Conservation (phyloP, 345 rosid species). For the Firmiana major region DNA sequence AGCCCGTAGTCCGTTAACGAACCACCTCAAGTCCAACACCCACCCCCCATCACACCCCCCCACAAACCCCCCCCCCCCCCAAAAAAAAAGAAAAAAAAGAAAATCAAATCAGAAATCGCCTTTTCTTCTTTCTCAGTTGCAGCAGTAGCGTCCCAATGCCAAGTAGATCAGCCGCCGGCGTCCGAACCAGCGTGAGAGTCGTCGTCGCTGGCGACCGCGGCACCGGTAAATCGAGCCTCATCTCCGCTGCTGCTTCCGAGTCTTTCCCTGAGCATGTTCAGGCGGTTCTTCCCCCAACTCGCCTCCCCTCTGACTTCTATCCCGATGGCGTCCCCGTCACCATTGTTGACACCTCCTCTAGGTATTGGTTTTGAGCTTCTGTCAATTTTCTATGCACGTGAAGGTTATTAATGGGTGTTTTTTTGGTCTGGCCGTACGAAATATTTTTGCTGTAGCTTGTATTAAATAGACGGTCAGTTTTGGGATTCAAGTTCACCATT, state of each 20-base stretch:
- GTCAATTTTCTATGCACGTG: neutral
- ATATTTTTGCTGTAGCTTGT: neutral
- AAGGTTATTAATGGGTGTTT: neutral
- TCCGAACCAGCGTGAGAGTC: conserved; percentile 53
- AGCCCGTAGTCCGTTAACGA: neutral
- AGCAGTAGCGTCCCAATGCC: conserved; percentile 30
- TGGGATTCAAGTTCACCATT: neutral
- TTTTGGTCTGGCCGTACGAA: neutral
- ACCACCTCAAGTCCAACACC: no score
- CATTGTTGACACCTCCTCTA: conserved; percentile 76
- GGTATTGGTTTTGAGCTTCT: conserved; percentile 26
- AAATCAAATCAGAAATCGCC: neutral
- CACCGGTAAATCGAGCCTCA: conserved; percentile 78
- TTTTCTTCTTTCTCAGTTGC: neutral
- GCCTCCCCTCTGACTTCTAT: conserved; percentile 66
- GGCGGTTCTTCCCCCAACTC: conserved; percentile 57
- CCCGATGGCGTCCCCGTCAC: conserved; percentile 77
- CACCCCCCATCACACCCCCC: no score
- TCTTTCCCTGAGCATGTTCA: conserved; percentile 63
- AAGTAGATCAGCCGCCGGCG: conserved; percentile 44
- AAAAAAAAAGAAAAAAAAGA: no score
- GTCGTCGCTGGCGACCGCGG: conserved; percentile 72
- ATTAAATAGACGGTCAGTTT: neutral
- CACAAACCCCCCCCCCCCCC: no score
- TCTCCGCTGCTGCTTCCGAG: conserved; percentile 62